Conservation (phyloP, 2,329 filamentous ascomycete species). For the Apiospora rasikravindrae region DNA sequence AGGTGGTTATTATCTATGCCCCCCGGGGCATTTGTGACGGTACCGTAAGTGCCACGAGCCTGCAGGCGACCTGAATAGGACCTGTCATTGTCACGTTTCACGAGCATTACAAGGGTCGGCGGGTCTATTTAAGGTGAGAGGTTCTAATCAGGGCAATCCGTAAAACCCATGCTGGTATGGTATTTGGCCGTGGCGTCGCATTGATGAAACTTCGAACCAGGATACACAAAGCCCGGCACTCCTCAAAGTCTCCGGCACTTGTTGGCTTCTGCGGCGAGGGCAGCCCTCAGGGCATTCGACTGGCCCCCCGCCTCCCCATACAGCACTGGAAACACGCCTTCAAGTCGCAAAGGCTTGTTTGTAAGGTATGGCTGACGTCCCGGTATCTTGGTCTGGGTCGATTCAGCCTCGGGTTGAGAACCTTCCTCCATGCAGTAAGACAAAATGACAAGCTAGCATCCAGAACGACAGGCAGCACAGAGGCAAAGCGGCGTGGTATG, state of each 20-base stretch:
- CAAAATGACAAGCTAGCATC: not conserved
- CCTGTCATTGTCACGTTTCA: slow-evolving; percentile 7
- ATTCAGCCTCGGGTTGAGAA: not conserved
- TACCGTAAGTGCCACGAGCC: slow-evolving; percentile 3
- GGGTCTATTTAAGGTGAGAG: slow-evolving; percentile 9
- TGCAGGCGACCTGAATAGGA: slow-evolving; percentile 14
- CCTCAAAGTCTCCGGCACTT: not conserved
- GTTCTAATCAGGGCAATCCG: not conserved
- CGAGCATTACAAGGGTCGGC: not conserved
- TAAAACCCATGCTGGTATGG: not conserved
- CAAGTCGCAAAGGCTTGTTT: not conserved
- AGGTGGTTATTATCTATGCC: not conserved
- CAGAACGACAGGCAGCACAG: not conserved
- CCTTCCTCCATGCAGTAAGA: not conserved
- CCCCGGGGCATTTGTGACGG: not conserved
- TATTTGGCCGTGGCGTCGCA: not conserved
- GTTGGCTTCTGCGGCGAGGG: not conserved
- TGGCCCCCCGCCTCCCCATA: not conserved
- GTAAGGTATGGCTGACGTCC: not conserved
- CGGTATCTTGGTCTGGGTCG: slow-evolving; percentile 4
- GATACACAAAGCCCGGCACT: not conserved
- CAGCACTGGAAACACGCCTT: not conserved
- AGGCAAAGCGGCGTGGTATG: not conserved
- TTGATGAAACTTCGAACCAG: not conserved
- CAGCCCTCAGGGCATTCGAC: not conserved